A percentile compares a stretch with the other conserved stretches of the same genome.
These are phyloP conservation scores for Aspergillus arachidicola DNA, from an alignment of 2,329 filamentous ascomycete species.

Conservation along the genomic window DNA sequence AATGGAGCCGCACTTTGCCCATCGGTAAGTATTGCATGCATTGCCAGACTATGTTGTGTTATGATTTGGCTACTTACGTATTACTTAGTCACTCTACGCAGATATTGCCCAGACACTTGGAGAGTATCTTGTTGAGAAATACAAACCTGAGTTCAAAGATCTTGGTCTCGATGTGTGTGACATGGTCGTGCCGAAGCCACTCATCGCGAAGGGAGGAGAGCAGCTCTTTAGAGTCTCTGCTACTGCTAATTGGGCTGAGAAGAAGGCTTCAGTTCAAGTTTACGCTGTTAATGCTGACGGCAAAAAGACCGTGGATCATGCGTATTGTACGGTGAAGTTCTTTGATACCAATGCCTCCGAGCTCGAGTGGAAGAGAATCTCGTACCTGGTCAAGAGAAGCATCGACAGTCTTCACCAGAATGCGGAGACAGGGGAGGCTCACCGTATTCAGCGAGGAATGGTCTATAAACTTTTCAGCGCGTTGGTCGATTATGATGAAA, in stretches of 20 bases:
- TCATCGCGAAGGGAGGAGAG: constrained; percentile 49
- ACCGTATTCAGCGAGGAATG: constrained; percentile 73
- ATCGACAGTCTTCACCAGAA: constrained; percentile 62
- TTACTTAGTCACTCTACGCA: constrained; percentile 58
- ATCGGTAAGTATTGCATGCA: constrained; percentile 10
- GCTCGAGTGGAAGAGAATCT: constrained; percentile 56
- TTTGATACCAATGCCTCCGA: not conserved
- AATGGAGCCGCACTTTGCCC: constrained; percentile 69
- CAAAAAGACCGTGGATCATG: constrained; percentile 7
- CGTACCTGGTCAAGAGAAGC: constrained; percentile 69
- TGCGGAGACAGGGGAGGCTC: constrained; percentile 66
- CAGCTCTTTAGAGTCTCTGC: constrained; percentile 14
- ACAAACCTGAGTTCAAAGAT: constrained; percentile 44
- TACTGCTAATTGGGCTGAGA: constrained; percentile 6
- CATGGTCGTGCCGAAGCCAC: constrained; percentile 69
- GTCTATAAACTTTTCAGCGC: constrained; percentile 74
- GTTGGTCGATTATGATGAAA: constrained; percentile 59
- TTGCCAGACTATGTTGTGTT: not conserved
- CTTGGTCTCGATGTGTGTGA: constrained; percentile 66
- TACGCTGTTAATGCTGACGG: constrained; percentile 9
- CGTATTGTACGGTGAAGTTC: constrained; percentile 3
- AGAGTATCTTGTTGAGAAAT: constrained; percentile 65
- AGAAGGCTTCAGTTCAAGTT: constrained; percentile 4
- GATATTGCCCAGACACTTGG: constrained; percentile 68
- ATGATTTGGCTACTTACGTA: not conserved